phyloP scores from a whole-genome alignment of 2,329 filamentous ascomycete genomes.

The Colletotrichum horii region DNA sequence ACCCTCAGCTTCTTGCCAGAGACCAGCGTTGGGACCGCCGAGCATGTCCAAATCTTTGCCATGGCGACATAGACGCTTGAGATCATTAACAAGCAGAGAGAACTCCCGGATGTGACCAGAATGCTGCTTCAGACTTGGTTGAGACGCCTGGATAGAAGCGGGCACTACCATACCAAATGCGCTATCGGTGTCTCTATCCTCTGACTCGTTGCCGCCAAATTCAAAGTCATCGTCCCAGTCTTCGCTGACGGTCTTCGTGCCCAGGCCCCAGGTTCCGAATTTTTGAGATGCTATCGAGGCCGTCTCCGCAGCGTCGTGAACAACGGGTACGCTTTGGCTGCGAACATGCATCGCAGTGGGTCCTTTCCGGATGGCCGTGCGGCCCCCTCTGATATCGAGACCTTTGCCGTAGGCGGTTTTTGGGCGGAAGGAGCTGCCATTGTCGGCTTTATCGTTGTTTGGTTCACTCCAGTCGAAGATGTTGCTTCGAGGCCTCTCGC shows the following conservation, averaged over 20 bases:
- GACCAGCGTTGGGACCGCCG: constrained; percentile 60
- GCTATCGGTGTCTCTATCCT: constrained; percentile 40
- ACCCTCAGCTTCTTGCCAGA: constrained; percentile 84
- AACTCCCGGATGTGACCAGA: constrained; percentile 85
- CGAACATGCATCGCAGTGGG: constrained; percentile 75
- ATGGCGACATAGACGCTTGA: constrained; percentile 77
- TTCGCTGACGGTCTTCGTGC: constrained; percentile 80
- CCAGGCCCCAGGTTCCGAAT: constrained; percentile 82
- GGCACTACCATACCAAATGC: constrained; percentile 72
- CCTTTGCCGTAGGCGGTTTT: constrained; percentile 81
- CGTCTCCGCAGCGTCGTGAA: constrained; percentile 65
- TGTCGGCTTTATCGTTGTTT: constrained; percentile 66
- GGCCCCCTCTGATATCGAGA: constrained; percentile 72
- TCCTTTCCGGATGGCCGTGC: constrained; percentile 68
- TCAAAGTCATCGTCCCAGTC: constrained; percentile 93
- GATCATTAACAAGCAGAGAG: constrained; percentile 80
- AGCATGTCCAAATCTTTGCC: constrained; percentile 72
- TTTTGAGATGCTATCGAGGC: constrained; percentile 64
- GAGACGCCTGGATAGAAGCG: constrained; percentile 78
- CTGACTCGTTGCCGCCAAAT: constrained; percentile 59
- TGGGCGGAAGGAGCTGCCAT: constrained; percentile 66
- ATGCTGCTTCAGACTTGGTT: constrained; percentile 82
- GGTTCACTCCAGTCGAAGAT: constrained; percentile 83
- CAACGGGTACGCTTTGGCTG: constrained; percentile 81
- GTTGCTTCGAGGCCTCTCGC: constrained; percentile 66